These are phyloP conservation scores for Tolypocladium capitatum DNA, from an alignment of 2,329 filamentous ascomycete genomes.

Conservation along the genomic window DNA sequence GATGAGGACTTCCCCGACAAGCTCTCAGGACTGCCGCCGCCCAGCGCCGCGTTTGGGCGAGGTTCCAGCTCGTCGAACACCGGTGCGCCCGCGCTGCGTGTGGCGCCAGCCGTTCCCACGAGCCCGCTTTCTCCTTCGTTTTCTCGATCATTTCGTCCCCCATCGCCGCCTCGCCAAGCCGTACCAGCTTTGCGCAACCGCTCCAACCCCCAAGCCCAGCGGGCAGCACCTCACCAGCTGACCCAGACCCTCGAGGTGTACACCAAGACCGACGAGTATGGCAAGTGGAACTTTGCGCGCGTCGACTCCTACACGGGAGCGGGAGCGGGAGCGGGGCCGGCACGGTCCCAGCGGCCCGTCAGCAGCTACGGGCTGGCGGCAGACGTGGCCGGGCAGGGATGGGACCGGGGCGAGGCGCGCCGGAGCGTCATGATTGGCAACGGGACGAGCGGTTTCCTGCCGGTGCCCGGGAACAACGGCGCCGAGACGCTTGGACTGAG, in stretches of 20 bases:
- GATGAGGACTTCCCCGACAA: constrained; percentile 73
- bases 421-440: constrained; percentile 41
- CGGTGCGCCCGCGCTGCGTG: constrained; percentile 4
- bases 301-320: constrained; percentile 23
- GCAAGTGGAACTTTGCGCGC: constrained; percentile 45
- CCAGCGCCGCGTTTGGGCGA: constrained; percentile 27
- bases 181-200: constrained; percentile 20
- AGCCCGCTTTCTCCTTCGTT: constrained; percentile 8
- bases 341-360: constrained; percentile 25
- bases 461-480: constrained; percentile 26
- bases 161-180: constrained; percentile 13
- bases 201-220: constrained; percentile 43
- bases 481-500: neutral
- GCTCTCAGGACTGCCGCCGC: constrained; percentile 58
- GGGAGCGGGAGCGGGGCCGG: constrained; percentile 10
- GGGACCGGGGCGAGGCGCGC: constrained; percentile 38
- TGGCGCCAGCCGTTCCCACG: constrained; percentile 8
- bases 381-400: constrained; percentile 33
- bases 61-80: constrained; percentile 17
- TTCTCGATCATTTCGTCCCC: neutral
- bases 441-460: constrained; percentile 37
- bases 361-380: constrained; percentile 46
- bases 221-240: constrained; percentile 19
- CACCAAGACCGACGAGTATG: constrained; percentile 43
- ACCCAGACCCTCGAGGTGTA: constrained; percentile 46